Percentiles rank a stretch among this genome's conserved stretches.
phyloP scores from a whole-genome alignment of 108 stramenopile genomes.

The Phaeodactylum tricornutum region DNA sequence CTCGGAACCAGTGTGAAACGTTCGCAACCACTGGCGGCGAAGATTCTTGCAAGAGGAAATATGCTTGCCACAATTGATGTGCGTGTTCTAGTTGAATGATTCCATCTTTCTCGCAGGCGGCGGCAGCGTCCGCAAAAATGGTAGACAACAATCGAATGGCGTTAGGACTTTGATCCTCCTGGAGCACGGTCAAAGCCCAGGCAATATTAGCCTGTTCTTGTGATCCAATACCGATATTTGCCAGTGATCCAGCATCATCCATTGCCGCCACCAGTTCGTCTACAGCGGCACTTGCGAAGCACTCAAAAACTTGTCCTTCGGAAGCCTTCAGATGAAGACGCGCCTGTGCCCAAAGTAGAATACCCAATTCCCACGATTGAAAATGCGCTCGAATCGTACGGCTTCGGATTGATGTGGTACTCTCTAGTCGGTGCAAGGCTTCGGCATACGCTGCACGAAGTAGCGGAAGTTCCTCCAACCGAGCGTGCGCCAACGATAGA shows the following conservation, averaged over 20 bases:
- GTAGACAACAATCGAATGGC: slow-evolving; percentile 33
- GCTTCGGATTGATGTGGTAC: slow-evolving; percentile 1
- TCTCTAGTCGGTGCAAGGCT: slow-evolving; percentile 25
- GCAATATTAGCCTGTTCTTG: slow-evolving; percentile 81
- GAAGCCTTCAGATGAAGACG: slow-evolving; percentile 45
- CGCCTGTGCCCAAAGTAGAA: slow-evolving; percentile 74
- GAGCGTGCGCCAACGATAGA: slow-evolving; percentile 56
- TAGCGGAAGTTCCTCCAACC: slow-evolving; percentile 50
- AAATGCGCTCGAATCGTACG: slow-evolving; percentile 20
- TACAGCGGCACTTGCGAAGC: slow-evolving; percentile 40
- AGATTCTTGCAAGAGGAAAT: slow-evolving; percentile 51
- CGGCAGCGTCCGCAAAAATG: slow-evolving; percentile 43
- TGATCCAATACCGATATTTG: slow-evolving; percentile 30
- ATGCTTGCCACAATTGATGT: slow-evolving; percentile 85
- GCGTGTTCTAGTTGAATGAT: slow-evolving; percentile 75
- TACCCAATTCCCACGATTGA: slow-evolving; percentile 51
- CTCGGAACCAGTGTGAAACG: slow-evolving; percentile 43
- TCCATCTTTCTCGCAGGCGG: slow-evolving; percentile 25
- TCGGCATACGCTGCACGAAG: slow-evolving; percentile 49
- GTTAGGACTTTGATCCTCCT: slow-evolving; percentile 34
- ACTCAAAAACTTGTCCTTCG: slow-evolving; percentile 33
- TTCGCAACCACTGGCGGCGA: slow-evolving; percentile 43
- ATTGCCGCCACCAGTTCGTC: slow-evolving; percentile 17
- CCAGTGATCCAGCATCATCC: slow-evolving; percentile 9
- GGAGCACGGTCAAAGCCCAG: slow-evolving; percentile 69